These are phyloP conservation scores for Colletotrichum navitas DNA, from an alignment of 2,329 filamentous ascomycete genomes.

Conservation along the genomic window DNA sequence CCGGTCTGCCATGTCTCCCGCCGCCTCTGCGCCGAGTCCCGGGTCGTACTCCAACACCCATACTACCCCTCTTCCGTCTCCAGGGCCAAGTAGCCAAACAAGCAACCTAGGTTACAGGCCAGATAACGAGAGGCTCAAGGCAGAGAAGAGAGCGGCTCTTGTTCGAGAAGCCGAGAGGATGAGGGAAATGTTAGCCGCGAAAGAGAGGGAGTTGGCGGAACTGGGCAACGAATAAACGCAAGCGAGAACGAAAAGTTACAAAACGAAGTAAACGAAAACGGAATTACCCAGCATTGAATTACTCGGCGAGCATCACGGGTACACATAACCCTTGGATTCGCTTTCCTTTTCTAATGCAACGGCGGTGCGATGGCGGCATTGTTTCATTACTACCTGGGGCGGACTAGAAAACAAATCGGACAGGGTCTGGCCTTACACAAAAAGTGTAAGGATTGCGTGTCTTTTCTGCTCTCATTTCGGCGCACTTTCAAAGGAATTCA, in stretches of 20 bases:
- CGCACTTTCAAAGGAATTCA: slow-evolving; percentile 22
- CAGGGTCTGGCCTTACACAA: slow-evolving; percentile 19
- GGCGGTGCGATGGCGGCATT: slow-evolving; percentile 6
- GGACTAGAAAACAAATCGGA: slow-evolving; percentile 27
- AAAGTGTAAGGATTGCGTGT: slow-evolving; percentile 1
- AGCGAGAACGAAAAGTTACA: slow-evolving; percentile 16
- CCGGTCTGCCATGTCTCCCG: slow-evolving; percentile 58
- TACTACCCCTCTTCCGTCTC: slow-evolving; percentile 46
- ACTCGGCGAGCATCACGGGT: slow-evolving; percentile 9
- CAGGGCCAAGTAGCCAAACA: slow-evolving; percentile 45
- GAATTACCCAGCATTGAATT: slow-evolving; percentile 5
- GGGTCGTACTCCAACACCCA: slow-evolving; percentile 52
- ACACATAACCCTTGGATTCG: slow-evolving; percentile 29
- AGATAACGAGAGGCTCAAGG: slow-evolving; percentile 66
- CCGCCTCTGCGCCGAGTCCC: slow-evolving; percentile 58
- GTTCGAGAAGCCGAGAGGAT: slow-evolving; percentile 82
- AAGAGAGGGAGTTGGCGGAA: slow-evolving; percentile 78
- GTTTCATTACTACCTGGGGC: not conserved
- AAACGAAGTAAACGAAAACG: slow-evolving; percentile 37
- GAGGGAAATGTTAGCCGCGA: slow-evolving; percentile 77
- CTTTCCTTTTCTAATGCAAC: slow-evolving; percentile 8
- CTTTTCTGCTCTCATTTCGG: slow-evolving; percentile 26
- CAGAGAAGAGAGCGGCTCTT: slow-evolving; percentile 74
- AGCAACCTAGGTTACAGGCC: slow-evolving; percentile 50
- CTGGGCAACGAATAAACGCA: slow-evolving; percentile 43